These are phyloP conservation scores for Gaillardinia entomophila DNA, from an alignment of 805 yeast species.

Conservation along the genomic window DNA sequence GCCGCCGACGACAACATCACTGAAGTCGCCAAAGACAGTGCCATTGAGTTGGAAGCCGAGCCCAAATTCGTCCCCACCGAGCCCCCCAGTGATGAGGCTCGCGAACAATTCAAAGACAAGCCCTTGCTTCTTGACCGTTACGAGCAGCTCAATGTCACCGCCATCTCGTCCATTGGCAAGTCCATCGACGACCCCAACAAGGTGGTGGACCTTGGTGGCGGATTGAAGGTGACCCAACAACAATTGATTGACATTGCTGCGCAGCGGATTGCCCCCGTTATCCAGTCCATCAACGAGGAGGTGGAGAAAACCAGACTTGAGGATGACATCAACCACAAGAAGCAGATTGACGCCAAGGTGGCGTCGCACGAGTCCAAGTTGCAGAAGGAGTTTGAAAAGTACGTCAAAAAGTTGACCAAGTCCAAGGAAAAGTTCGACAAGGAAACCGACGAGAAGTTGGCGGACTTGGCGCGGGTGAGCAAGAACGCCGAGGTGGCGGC, in stretches of 20 bases:
- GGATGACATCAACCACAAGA: slow-evolving; percentile 38
- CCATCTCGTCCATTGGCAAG: slow-evolving; percentile 40
- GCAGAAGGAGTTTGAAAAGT: slow-evolving; percentile 29
- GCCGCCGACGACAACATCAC: slow-evolving; percentile 23
- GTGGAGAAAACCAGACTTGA: slow-evolving; percentile 39
- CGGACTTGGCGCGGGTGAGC: slow-evolving; percentile 14
- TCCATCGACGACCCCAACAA: slow-evolving; percentile 45
- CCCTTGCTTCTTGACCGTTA: slow-evolving; percentile 46
- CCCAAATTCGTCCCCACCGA: slow-evolving; percentile 31
- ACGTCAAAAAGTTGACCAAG: slow-evolving; percentile 31
- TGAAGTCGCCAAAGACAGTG: slow-evolving; percentile 20
- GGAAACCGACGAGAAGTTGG: slow-evolving; percentile 33
- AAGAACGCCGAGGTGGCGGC: slow-evolving; percentile 26
- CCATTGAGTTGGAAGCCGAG: slow-evolving; percentile 27
- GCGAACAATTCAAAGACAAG: slow-evolving; percentile 37
- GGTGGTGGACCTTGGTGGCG: slow-evolving; percentile 48
- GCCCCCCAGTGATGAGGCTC: slow-evolving; percentile 29
- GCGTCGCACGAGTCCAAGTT: slow-evolving; percentile 30
- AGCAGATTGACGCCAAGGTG: slow-evolving; percentile 30
- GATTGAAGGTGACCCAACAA: slow-evolving; percentile 47
- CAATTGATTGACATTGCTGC: slow-evolving; percentile 53
- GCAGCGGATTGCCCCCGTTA: slow-evolving; percentile 49
- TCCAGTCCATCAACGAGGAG: slow-evolving; percentile 45
- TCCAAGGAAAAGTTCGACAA: slow-evolving; percentile 32
- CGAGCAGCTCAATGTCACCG: slow-evolving; percentile 43